Percentiles rank a stretch among this genome's conserved stretches.
Evolutionary conservation across 2,329 filamentous ascomycete genomes (phyloP).

Genomic region (Dothistroma septosporum): DNA sequence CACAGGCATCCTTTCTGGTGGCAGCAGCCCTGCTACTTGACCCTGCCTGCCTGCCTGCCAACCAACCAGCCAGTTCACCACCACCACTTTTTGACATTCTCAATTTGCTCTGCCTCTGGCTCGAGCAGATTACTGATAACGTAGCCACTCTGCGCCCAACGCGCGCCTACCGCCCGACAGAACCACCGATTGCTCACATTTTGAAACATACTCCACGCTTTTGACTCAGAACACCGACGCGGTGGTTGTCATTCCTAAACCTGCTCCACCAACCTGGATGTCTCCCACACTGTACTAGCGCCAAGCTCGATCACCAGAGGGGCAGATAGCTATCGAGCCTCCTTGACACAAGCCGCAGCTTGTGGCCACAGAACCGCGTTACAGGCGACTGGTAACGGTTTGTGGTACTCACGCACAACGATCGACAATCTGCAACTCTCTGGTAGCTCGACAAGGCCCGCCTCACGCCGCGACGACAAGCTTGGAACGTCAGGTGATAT

Average conservation of each 20-base stretch:
- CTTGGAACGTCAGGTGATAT: constrained; percentile 21
- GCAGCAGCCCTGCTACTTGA: constrained; percentile 1
- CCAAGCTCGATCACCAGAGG: constrained; percentile 24
- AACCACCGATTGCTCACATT: constrained; percentile 12
- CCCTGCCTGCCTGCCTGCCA: neutral
- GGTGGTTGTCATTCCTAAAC: constrained; percentile 28
- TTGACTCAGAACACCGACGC: constrained; percentile 28
- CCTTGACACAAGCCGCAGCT: constrained; percentile 23
- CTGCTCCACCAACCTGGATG: constrained; percentile 31
- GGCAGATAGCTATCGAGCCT: constrained; percentile 17
- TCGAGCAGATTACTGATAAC: neutral
- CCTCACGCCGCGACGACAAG: constrained; percentile 22
- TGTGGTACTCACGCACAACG: constrained; percentile 22
- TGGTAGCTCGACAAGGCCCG: constrained; percentile 21
- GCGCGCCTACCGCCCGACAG: constrained; percentile 2
- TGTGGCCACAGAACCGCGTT: constrained; percentile 25
- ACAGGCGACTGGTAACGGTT: constrained; percentile 22
- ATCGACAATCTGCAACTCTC: constrained; percentile 18
- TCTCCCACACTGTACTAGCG: constrained; percentile 24
- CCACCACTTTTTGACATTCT: neutral
- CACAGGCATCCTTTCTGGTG: constrained; percentile 8
- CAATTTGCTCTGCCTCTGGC: constrained; percentile 3
- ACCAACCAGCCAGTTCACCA: no score
- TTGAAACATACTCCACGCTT: constrained; percentile 24
- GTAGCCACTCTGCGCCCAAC: constrained; percentile 6